Conservation (phyloP, 2,329 filamentous ascomycete genomes). For the Xylariales sp. region DNA sequence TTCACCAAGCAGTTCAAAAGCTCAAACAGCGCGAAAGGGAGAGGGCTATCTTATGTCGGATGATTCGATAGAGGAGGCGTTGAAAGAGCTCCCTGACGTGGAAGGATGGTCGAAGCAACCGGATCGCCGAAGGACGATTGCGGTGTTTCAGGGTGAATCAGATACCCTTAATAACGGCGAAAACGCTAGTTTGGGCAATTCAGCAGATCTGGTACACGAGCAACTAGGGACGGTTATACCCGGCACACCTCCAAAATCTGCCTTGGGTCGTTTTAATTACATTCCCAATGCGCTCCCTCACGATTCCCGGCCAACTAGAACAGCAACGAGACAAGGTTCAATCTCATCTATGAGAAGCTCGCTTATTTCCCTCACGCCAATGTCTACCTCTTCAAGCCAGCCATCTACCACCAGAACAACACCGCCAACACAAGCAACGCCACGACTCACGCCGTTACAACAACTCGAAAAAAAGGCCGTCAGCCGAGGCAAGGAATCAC, state of each 20-base stretch:
- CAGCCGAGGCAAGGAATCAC: slow-evolving; percentile 47
- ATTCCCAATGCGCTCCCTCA: slow-evolving; percentile 34
- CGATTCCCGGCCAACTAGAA: slow-evolving; percentile 9
- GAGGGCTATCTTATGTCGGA: slow-evolving; percentile 65
- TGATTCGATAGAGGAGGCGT: slow-evolving; percentile 67
- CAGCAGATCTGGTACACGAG: slow-evolving; percentile 10
- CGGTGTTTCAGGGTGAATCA: slow-evolving; percentile 58
- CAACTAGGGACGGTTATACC: slow-evolving; percentile 23
- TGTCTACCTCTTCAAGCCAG: slow-evolving; percentile 55
- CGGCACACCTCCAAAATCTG: slow-evolving; percentile 48
- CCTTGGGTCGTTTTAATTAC: slow-evolving; percentile 51
- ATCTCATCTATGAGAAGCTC: slow-evolving; percentile 45
- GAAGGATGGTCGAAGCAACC: slow-evolving; percentile 58
- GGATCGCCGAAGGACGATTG: slow-evolving; percentile 54
- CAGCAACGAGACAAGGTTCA: slow-evolving; percentile 36
- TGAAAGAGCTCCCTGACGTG: slow-evolving; percentile 63
- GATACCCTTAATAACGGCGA: slow-evolving; percentile 41
- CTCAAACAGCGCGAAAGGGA: slow-evolving; percentile 48
- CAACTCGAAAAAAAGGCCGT: slow-evolving; percentile 63
- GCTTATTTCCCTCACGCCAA: slow-evolving; percentile 49
- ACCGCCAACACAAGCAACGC: slow-evolving; percentile 53
- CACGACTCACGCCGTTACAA: slow-evolving; percentile 63
- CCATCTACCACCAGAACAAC: slow-evolving; percentile 58
- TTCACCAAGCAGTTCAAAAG: slow-evolving; percentile 41
- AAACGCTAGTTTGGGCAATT: neutral